Conservation (phyloP, 192 early-diverging fungal genomes). For the Geosiphon pyriformis region DNA sequence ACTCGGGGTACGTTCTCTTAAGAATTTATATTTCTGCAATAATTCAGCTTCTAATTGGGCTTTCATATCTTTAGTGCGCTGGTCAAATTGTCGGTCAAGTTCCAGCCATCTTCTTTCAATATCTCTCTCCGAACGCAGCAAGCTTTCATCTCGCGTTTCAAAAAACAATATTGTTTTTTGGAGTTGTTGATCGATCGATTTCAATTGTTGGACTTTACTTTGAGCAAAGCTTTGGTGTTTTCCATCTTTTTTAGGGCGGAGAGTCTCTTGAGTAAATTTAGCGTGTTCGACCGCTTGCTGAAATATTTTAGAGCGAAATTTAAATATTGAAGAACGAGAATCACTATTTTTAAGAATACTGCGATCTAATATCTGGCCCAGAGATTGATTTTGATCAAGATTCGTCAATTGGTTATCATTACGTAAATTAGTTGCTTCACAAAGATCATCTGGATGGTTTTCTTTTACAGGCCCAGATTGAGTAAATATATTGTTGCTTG, state of each 20-base stretch:
- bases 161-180: constrained; percentile 22
- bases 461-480: neutral
- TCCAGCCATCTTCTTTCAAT: constrained; percentile 20
- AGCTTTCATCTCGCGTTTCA: constrained; percentile 24
- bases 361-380: neutral
- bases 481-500: neutral
- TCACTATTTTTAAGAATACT: neutral
- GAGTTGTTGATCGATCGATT: constrained; percentile 16
- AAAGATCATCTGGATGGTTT: neutral
- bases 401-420: neutral
- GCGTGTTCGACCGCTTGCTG: constrained; percentile 21
- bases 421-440: neutral
- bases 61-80: constrained; percentile 6
- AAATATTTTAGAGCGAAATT: constrained; percentile 22
- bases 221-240: neutral
- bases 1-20: neutral
- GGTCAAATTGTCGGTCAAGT: constrained; percentile 22
- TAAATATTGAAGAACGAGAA: too few species aligned
- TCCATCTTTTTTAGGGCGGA: constrained; percentile 1
- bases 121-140: constrained; percentile 19
- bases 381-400: neutral
- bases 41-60: neutral
- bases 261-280: constrained; percentile 19
- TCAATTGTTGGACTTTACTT: constrained; percentile 23
- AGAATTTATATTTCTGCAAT: neutral